Percentiles rank a stretch among this genome's conserved stretches.
phyloP scores from a whole-genome alignment of 495 filamentous ascomycete species.

The Talaromyces wortmannii region DNA sequence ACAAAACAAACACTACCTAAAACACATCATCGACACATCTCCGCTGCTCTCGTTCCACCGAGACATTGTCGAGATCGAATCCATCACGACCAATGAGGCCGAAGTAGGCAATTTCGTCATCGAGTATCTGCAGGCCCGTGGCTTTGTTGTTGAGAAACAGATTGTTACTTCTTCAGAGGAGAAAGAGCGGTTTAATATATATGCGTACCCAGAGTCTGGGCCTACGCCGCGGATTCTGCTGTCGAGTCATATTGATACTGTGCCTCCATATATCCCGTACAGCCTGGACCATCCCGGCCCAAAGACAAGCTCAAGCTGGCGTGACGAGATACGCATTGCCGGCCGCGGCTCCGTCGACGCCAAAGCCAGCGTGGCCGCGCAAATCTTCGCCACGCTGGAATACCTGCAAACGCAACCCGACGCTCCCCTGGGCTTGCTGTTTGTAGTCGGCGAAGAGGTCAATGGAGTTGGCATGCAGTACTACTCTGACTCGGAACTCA shows the following conservation, averaged over 20 bases:
- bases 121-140: conserved; percentile 54
- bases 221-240: conserved; percentile 55
- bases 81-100: conserved; percentile 68
- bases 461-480: conserved; percentile 76
- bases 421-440: conserved; percentile 62
- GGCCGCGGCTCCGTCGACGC: conserved; percentile 87
- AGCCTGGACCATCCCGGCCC: conserved; percentile 8
- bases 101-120: conserved; percentile 62
- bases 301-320: conserved; percentile 12
- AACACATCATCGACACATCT: conserved; percentile 26
- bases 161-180: conserved; percentile 19
- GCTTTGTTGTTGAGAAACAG: conserved; percentile 64
- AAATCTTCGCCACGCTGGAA: conserved; percentile 60
- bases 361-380: conserved; percentile 80
- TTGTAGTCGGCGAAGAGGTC: conserved; percentile 84
- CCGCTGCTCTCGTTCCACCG: conserved; percentile 72
- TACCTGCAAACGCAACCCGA: conserved; percentile 40
- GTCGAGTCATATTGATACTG: conserved; percentile 67
- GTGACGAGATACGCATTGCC: conserved; percentile 44
- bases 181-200: conserved; percentile 62
- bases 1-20: conserved; percentile 4
- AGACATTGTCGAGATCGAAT: conserved; percentile 66
- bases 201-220: conserved; percentile 61
- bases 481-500: conserved; percentile 32
- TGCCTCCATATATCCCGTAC: conserved; percentile 61